Conservation (phyloP, 495 filamentous ascomycete species). For the Annulohypoxylon stygium region DNA sequence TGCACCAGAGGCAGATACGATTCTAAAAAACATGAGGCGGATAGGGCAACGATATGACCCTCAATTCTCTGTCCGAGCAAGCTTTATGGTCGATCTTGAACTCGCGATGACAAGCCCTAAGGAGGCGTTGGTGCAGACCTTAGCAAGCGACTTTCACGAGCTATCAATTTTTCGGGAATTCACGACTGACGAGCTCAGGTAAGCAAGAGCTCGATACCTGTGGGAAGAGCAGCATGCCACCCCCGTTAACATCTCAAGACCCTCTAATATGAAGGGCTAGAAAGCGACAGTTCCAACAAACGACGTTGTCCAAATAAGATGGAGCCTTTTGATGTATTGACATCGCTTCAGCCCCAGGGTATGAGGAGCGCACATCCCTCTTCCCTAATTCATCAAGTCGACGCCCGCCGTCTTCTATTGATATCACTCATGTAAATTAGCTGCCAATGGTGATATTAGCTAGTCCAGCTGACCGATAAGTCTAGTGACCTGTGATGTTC, state of each 20-base stretch:
- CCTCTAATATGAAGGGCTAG: slow-evolving; percentile 33
- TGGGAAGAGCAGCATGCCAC: slow-evolving; percentile 9
- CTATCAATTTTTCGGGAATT: slow-evolving; percentile 43
- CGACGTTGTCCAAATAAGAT: slow-evolving; percentile 12
- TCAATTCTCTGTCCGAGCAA: slow-evolving; percentile 35
- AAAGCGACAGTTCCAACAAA: slow-evolving; percentile 7
- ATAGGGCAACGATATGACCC: slow-evolving; percentile 35
- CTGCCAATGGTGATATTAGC: slow-evolving; percentile 22
- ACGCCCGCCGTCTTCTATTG: slow-evolving; percentile 3
- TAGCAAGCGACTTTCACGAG: slow-evolving; percentile 44
- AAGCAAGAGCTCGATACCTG: slow-evolving; percentile 32
- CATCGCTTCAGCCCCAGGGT: background rate
- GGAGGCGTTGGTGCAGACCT: slow-evolving; percentile 40
- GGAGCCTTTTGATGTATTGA: slow-evolving; percentile 1
- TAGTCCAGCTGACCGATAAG: slow-evolving; percentile 14
- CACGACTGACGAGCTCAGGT: slow-evolving; percentile 42
- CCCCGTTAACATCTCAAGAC: slow-evolving; percentile 15
- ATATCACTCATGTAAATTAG: slow-evolving; percentile 17
- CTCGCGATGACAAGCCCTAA: slow-evolving; percentile 40
- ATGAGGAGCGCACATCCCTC: background rate
- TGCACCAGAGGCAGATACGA: slow-evolving; percentile 31
- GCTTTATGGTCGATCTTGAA: slow-evolving; percentile 47
- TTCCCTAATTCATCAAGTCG: slow-evolving; percentile 11
- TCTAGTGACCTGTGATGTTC: background rate
- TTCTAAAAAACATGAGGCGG: slow-evolving; percentile 29